Evolutionary conservation across 805 yeast species (phyloP), one percentile per base, ranked within the genome.

Genomic region (Lipomyces chichibuensis): DNA sequence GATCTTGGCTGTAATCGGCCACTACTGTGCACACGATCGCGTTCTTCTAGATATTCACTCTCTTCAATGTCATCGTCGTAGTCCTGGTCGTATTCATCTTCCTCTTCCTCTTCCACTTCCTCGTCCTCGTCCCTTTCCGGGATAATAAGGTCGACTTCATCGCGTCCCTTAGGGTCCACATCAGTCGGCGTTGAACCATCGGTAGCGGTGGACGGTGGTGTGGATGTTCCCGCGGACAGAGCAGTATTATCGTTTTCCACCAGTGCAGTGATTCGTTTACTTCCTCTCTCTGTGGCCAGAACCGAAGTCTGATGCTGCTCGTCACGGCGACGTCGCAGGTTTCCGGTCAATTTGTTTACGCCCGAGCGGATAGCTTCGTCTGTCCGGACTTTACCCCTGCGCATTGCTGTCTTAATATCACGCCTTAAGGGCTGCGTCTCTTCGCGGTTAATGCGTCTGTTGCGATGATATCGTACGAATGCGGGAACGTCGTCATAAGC

Each of bases 321-420:
- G 3, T 33, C 54, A 17, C 70, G 57, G 27, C 70, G 62, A n/a
- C 66, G 53, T 29, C 60, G 37, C 8, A 68, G 32, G 57, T 67
- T 65, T 29, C 61, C 69, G 20, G 61, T 71, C 14, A 73, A 59
- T 60, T 69, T 73, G 20, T 49, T 39, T 13, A 72, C 73, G n/a
- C 74, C 72, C 13, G 55, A 27, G 9, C 72, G 64, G n/a, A 69
- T 54, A 8, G 72, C 76, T 25, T 53, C 73, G 46, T 73, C 75
- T 2, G 74, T 67, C 55, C 67, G 64, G 39, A 35, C 53, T 58
- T 65, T 70, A 6, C 65, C 65, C 39, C 70, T 57, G 51, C 66
- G 68, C 71, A 73, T 67, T 43, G 74, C 69, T 29, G 63, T 65
- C 29, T 65, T 63, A 23, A 72, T 33, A 43, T 73, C 74, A 9